Evolutionary conservation across 2,329 filamentous ascomycete genomes (phyloP).

Genomic region (Aspergillus piperis): DNA sequence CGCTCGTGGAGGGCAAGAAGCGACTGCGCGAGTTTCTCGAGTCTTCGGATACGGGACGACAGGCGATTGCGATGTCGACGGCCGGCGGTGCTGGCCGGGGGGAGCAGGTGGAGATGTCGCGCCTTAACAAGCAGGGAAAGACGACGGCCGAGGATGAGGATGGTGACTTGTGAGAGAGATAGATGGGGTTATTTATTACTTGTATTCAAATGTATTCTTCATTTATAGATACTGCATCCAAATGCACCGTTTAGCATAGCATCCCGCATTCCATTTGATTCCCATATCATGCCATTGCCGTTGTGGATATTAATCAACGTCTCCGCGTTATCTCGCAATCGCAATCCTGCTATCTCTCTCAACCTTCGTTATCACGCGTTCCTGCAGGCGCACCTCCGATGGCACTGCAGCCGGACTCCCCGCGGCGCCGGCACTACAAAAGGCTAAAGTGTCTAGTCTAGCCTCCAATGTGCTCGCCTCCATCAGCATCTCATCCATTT

Average conservation of each 20-base stretch:
- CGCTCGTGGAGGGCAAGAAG: constrained; percentile 87
- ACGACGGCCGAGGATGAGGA: constrained; percentile 30
- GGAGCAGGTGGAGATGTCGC: constrained; percentile 62
- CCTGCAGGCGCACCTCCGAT: background rate
- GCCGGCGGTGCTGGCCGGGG: constrained; percentile 33
- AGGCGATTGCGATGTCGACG: constrained; percentile 75
- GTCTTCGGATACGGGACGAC: constrained; percentile 78
- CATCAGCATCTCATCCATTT: background rate
- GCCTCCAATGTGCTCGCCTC: background rate
- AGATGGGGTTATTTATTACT: constrained; percentile 11
- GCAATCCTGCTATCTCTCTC: background rate
- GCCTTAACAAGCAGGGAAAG: constrained; percentile 32
- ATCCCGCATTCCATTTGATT: too few relatives aligned
- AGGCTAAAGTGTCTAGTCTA: background rate
- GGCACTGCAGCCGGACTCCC: background rate
- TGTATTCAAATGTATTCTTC: constrained; percentile 11
- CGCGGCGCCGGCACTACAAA: background rate
- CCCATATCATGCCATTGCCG: too few relatives aligned
- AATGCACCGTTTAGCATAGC: background rate
- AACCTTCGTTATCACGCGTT: background rate
- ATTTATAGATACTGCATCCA: background rate
- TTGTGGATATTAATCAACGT: too few relatives aligned
- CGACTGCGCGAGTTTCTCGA: constrained; percentile 87
- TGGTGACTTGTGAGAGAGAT: constrained; percentile 35
- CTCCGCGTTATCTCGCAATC: background rate